Conservation (phyloP, 306 rosid species). For the Lupinus albus region DNA sequence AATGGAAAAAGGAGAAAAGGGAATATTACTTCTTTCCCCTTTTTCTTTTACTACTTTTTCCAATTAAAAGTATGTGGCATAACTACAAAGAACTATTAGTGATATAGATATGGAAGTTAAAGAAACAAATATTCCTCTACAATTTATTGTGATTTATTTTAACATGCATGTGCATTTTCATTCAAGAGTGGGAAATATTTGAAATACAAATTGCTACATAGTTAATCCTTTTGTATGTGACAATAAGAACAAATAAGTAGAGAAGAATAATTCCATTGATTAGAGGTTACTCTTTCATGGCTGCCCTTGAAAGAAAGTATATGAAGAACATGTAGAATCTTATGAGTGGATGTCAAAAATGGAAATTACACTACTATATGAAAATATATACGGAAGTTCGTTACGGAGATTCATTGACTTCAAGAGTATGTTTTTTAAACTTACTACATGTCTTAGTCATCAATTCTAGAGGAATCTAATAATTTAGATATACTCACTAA, state of each 20-base stretch:
- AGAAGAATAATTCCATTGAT: background rate
- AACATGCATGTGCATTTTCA: slow-evolving; percentile 9
- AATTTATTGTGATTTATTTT: slow-evolving; percentile 3
- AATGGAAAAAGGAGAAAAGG: background rate
- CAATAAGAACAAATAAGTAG: background rate
- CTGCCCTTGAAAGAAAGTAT: slow-evolving; percentile 27
- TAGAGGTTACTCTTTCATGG: slow-evolving; percentile 17
- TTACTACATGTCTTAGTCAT: too few species aligned
- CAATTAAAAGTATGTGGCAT: background rate
- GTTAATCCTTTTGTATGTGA: background rate
- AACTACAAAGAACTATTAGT: background rate
- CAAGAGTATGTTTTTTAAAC: too few species aligned
- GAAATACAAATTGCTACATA: slow-evolving; percentile 12
- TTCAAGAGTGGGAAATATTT: slow-evolving; percentile 1
- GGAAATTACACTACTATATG: slow-evolving; percentile 4
- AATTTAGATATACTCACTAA: too few species aligned
- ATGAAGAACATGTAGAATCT: slow-evolving; percentile 10
- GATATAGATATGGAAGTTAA: too few species aligned
- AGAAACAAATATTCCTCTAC: background rate
- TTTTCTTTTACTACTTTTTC: too few species aligned
- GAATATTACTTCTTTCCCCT: too few species aligned
- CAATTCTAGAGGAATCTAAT: too few species aligned
- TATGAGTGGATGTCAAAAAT: background rate
- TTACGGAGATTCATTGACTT: too few species aligned
- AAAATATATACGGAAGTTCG: slow-evolving; percentile 11